Evolutionary conservation across 139 green algal genomes (phyloP), one percentile per base, ranked within the genome.

Genomic region (Chlamydomonas sp.): DNA sequence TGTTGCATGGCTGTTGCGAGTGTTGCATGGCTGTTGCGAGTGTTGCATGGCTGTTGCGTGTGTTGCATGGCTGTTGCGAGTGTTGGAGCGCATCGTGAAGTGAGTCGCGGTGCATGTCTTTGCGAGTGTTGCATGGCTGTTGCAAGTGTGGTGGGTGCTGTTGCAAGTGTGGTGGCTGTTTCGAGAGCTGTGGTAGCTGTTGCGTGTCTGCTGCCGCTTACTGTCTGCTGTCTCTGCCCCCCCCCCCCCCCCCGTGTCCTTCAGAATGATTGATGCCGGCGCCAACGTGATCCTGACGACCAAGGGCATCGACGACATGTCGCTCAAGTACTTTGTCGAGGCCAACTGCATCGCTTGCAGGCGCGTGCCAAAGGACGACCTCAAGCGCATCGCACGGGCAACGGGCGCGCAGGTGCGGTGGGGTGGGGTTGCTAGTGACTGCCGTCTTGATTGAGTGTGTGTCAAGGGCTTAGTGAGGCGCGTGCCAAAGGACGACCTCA

Each of bases 291-390:
- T 99, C 37, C 78, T 99, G 35, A 98, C 92, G 33, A 97, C 93
- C 69, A 99, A 99, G 85, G 95, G 95, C 77, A 99, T 99, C 70
- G 95, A 99, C 72, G 95, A 99, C 84, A 93, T 96, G 85, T 82
- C 82, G 8, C 86, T 98, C 64, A 99, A 99, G 76, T 97, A 99
- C 81, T 98, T 99, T 84, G 95, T 99, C 59, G 95, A 99, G 84
- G 90, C 91, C 20, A 91, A 91, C 8, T 86, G 80, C 29, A 94
- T 98, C 48, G 93, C 89, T 31, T 91, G 83, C 63, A 79, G 95
- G 8, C 73, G 95, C 5, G 95, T 99, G 30, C 86, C 89, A 38
- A 97, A 96, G 77, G 93, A 98, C 34, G 95, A 99, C 79, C 72
- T 99, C 48, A 85, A 84, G 88, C 83, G 92, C 35, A 85, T 97